Evolutionary conservation across 768 basidiomycete genomes (phyloP), one percentile per base, ranked within the genome.

Genomic region (Mycena vitilis): DNA sequence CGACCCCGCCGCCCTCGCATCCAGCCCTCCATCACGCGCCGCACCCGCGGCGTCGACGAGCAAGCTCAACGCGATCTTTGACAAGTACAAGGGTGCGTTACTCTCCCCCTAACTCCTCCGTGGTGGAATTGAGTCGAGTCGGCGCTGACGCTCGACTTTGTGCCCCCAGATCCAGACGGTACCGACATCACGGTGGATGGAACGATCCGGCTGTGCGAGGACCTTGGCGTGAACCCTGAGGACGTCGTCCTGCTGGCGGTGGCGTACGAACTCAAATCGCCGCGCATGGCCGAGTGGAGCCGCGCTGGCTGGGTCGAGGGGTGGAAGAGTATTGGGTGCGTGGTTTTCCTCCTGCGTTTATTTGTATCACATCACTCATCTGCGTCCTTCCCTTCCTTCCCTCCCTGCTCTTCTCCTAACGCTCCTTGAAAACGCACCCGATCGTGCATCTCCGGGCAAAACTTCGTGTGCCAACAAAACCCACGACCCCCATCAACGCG

Each of bases 191-290:
- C 84, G 5, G 86, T 94, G 34, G 89, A 95, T 66, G 95, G 95
- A 0, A 96, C 95, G 22, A 88, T 95, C 78, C 84, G 81, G 75
- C 80, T 95, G 53, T 94, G 95, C 69, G 81, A 87, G 71, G 93
- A 93, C 73, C 81, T 94, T 1, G 80, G 75, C 1, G 88, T 93
- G 18, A 82, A 93, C 72, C 91, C 91, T 1, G 93, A 94, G 70
- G 93, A 96, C 73, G 90, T 93, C 25, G 93, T 95, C 10, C 81
- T 96, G 59, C 86, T 96, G 49, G 88, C 92, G 7, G 81, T 97
- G 47, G 95, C 95, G 11, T 94, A 85, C 73, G 93, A 95, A 73
- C 85, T 95, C 30, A 90, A 92, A 75, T 92, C 92, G 6, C 91
- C 91, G 0, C 74, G 81, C 66, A 81, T 96, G 59, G 94, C 92